Base-by-base conservation (phyloP, 768 basidiomycete genomes). In the Naematelia encephala region DNA sequence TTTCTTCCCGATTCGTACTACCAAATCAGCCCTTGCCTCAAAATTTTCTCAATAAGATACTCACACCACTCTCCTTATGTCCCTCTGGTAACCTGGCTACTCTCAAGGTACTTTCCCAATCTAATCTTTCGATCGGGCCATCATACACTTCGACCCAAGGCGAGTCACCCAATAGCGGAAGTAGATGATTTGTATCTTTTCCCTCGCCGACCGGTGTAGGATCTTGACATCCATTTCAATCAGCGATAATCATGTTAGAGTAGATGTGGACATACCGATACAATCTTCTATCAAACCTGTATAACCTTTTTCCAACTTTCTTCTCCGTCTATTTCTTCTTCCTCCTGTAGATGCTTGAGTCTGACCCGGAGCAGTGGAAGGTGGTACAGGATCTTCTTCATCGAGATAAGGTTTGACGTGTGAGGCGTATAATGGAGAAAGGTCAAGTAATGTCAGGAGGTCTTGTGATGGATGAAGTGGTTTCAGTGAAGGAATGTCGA, bases 291-390 rank as follows among this genome's bases (percentile, higher is more conserved):
- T 56, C n/a, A 72, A 50, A 29, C 60, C 55, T 21, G 42, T 56
- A 62, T 72, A 72, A 16, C 68, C 68, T 45, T 68, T 69, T 28
- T 72, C 70, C 51, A 69, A 47, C 53, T 60, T 64, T 8, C 50
- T 30, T 62, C n/a, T 51, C 44, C 42, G 49, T 61, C 39, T 29
- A 16, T 39, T 39, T 16, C 34, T 8, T 16, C 16, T 39, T 39
- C 34, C 34, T n/a, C n/a, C n/a, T n/a, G n/a, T n/a, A n/a, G n/a
- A n/a, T n/a, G n/a, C n/a, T n/a, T n/a, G n/a, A n/a, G n/a, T n/a
- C n/a, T n/a, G n/a, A n/a, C n/a, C n/a, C n/a, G 8, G 34, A 8
- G 34, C 34, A 16, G 8, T 39, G 8, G 8, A 8, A 16, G 34
- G 16, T 8, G 34, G 34, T 8, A 8, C 34, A 8, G 34, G 34